Conservation (phyloP, 2,329 filamentous ascomycete genomes). For the Hymenoscyphus infarciens region DNA sequence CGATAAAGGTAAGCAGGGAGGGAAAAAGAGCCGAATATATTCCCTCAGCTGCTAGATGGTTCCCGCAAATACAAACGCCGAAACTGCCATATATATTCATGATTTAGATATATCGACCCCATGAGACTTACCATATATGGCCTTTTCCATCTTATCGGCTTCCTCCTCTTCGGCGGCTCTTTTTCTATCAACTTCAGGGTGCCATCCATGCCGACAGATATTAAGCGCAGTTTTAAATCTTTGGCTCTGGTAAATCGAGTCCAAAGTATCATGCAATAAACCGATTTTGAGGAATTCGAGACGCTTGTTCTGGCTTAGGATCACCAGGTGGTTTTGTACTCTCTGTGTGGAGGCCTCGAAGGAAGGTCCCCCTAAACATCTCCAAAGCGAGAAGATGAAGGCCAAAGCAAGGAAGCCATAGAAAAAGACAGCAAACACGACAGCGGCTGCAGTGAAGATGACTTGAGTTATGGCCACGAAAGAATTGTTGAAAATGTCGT, state of each 20-base stretch:
- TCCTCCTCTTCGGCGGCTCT: conserved; percentile 2
- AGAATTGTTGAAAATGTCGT: neutral
- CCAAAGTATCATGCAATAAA: conserved; percentile 7
- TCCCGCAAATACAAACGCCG: neutral
- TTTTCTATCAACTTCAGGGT: conserved; percentile 11
- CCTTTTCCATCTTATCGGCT: neutral
- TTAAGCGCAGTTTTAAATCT: neutral
- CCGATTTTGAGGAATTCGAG: neutral
- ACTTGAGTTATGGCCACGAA: neutral
- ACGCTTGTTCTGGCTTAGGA: neutral
- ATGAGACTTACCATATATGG: neutral
- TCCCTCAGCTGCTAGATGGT: neutral
- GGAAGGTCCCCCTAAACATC: neutral
- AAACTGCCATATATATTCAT: neutral
- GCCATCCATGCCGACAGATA: conserved; percentile 16
- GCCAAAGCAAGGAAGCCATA: neutral
- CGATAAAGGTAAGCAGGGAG: neutral
- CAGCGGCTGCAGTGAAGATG: neutral
- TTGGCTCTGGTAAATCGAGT: neutral
- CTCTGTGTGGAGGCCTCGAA: neutral
- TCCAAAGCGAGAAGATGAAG: neutral
- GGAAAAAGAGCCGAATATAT: neutral
- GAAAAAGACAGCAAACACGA: neutral
- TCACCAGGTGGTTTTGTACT: neutral
- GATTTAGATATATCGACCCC: neutral